These are phyloP conservation scores for Rhododendron kiyosumense DNA, from an alignment of 148 eudicot genomes.

Conservation along the genomic window DNA sequence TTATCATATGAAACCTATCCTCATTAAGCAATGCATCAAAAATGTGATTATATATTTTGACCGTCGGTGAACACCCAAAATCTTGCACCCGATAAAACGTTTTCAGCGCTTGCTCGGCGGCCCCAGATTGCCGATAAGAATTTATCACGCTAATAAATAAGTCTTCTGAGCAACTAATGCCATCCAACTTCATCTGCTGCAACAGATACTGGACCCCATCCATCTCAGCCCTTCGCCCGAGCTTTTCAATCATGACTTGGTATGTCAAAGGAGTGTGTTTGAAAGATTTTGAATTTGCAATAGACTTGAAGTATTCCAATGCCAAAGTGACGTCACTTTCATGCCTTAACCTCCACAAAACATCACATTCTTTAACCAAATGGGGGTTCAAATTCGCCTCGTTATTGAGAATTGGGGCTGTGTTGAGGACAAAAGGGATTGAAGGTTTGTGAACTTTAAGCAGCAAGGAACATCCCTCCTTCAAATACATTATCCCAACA, in stretches of 20 bases:
- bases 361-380: conserved; percentile 42
- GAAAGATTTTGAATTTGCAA: conserved; percentile 49
- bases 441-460: conserved; percentile 57
- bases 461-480: conserved; percentile 68
- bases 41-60: conserved; percentile 71
- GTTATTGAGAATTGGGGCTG: conserved; percentile 32
- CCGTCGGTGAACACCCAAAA: conserved; percentile 63
- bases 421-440: conserved; percentile 67
- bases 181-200: conserved; percentile 74
- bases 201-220: conserved; percentile 75
- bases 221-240: conserved; percentile 48
- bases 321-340: conserved; percentile 50
- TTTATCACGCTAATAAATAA: conserved; percentile 59
- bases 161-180: conserved; percentile 61
- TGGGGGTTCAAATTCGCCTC: conserved; percentile 8
- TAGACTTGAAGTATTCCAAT: conserved; percentile 52
- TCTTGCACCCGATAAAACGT: conserved; percentile 68
- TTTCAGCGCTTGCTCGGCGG: conserved; percentile 69
- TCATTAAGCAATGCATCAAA: conserved; percentile 80
- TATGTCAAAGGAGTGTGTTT: conserved; percentile 70
- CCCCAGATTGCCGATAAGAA: conserved; percentile 45
- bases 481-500: conserved; percentile 48
- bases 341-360: conserved; percentile 39
- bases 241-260: conserved; percentile 58
- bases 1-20: conserved; percentile 64